Conservation (phyloP, 768 basidiomycete genomes). For the Amanita rubescens region DNA sequence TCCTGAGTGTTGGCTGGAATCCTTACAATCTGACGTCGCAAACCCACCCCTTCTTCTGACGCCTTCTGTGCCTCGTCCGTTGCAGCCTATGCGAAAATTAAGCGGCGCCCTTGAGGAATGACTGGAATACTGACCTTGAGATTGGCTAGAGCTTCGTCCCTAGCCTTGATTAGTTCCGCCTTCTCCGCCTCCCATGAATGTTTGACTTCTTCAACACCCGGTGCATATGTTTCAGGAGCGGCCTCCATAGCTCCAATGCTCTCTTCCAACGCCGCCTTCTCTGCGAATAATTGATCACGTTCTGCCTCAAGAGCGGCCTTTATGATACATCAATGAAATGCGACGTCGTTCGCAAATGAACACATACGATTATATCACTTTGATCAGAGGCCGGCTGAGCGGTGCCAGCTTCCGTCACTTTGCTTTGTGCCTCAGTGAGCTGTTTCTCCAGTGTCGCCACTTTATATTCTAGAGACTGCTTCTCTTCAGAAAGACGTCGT, state of each 20-base stretch:
- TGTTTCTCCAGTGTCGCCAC: conserved; percentile 30
- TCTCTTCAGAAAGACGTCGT: too few relatives aligned
- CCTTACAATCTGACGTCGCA: conserved; percentile 34
- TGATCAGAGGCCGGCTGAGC: conserved; percentile 22
- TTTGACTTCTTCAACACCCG: conserved; percentile 17
- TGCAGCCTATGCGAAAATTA: conserved; percentile 22
- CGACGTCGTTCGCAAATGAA: not conserved
- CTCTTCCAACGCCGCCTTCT: conserved; percentile 43
- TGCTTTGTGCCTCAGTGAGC: conserved; percentile 20
- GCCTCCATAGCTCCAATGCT: conserved; percentile 19
- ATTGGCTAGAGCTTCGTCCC: conserved; percentile 52
- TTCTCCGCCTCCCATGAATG: conserved; percentile 54
- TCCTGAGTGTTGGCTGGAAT: not conserved
- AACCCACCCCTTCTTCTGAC: conserved; percentile 34
- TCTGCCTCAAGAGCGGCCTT: conserved; percentile 51
- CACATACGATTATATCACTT: conserved; percentile 30
- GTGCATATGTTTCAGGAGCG: conserved; percentile 18
- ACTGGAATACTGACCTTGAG: conserved; percentile 36
- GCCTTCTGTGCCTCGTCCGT: conserved; percentile 39
- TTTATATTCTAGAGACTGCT: conserved; percentile 29
- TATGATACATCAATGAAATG: conserved; percentile 2
- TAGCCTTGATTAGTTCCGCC: conserved; percentile 44
- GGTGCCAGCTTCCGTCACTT: conserved; percentile 15
- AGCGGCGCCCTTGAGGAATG: not conserved
- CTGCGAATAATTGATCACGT: conserved; percentile 52